Base-by-base conservation (phyloP, 2,329 filamentous ascomycete genomes). In the Parafenestella ontariensis region DNA sequence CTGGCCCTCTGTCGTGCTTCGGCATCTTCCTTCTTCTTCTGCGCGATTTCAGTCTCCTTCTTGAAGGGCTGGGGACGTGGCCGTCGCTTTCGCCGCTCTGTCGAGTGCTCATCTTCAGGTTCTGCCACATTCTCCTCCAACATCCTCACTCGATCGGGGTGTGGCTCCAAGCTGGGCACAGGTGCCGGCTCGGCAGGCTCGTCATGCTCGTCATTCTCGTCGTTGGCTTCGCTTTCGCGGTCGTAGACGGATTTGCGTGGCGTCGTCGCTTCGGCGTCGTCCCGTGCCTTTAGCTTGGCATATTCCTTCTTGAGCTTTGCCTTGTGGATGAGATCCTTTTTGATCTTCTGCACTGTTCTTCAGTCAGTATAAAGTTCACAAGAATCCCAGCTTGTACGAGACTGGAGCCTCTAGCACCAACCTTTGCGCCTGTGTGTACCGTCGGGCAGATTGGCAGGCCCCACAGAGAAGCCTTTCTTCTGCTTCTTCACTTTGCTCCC, bases 241-340 rank as follows among this genome's bases (percentile, higher is more conserved):
- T 54, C 70, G 62, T 66, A 70, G 59, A 64, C 78, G 69, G 61
- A 75, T 57, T 54, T 78, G 67, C 67, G 65, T 9, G 66, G 65
- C 33, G 71, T 40, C 7, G 42, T 46, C 20, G 39, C 65, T 41
- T 76, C 75, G 34, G 73, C 74, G 34, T 79, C 74, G 71, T 86
- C 82, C 42, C 80, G 78, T 36, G 87, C 87, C 76, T 93, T 94
- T 61, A 96, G 81, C 77, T 96, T 97, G 59, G 89, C 90, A 73
- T 96, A 97, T 37, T 90, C 86, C 77, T 96, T 96, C 78, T 94
- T 95, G 59, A 96, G 83, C 77, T 97, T 96, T 56, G 93, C 92
- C 75, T 95, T 96, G 76, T 92, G 87, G 68, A 98, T 97, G 51
- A 96, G 81, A 62, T 90, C 86, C 62, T 89, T 85, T 77, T 98